These are phyloP conservation scores for Uromyces viciae-fabae DNA, from an alignment of 1,284 basidiomycete species.

Conservation along the genomic window DNA sequence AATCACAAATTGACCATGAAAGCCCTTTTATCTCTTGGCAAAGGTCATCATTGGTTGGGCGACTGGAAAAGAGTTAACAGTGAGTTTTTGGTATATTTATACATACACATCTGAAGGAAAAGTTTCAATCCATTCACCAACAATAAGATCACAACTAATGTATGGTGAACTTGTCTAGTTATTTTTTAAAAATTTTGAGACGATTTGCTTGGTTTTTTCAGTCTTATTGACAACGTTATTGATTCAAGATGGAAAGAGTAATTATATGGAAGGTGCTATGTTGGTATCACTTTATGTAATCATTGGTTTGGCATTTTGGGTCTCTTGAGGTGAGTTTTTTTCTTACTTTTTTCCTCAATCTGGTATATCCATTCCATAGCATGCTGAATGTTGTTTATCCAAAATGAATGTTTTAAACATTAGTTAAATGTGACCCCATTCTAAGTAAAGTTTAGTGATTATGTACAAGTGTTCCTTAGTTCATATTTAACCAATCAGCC, in stretches of 20 bases:
- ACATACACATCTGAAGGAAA: not conserved
- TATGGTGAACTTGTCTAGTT: constrained; percentile 40
- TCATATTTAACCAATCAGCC: no score
- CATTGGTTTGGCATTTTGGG: constrained; percentile 60
- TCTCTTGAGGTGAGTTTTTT: constrained; percentile 17
- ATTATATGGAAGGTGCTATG: constrained; percentile 69
- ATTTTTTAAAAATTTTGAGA: constrained; percentile 59
- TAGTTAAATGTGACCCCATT: no score
- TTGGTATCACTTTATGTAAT: constrained; percentile 65
- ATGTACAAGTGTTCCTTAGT: no score
- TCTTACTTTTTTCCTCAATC: constrained; percentile 49
- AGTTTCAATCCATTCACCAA: not conserved
- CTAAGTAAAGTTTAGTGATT: no score
- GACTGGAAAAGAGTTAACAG: constrained; percentile 70
- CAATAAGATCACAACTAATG: not conserved
- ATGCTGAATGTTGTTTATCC: no score
- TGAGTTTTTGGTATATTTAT: constrained; percentile 71
- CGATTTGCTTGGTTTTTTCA: constrained; percentile 75
- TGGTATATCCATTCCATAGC: no score
- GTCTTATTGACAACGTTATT: constrained; percentile 76
- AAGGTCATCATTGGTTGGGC: constrained; percentile 59
- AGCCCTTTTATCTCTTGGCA: no score
- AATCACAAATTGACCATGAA: no score
- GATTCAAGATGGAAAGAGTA: constrained; percentile 76
- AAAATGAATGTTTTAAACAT: no score